These are phyloP conservation scores for Ganoderma meredithae DNA, from an alignment of 1,284 basidiomycete species.

Conservation along the genomic window DNA sequence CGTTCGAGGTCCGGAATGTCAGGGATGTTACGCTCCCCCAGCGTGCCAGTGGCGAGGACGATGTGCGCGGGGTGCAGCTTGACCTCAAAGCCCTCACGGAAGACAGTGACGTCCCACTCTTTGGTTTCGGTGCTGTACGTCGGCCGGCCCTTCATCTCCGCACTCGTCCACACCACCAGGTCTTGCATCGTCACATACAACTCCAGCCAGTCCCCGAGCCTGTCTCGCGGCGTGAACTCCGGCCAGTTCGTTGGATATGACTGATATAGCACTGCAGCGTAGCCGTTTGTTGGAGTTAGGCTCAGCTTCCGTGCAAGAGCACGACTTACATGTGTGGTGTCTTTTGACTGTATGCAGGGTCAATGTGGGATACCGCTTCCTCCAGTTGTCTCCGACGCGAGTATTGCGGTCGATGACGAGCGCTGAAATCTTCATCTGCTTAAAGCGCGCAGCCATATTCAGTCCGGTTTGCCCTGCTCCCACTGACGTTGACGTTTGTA, in stretches of 20 bases:
- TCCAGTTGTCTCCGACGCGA: conserved; percentile 62
- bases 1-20: conserved; percentile 46
- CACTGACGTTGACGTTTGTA: conserved; percentile 40
- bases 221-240: conserved; percentile 39
- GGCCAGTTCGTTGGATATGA: conserved; percentile 44
- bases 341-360: conserved; percentile 52
- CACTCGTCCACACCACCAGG: conserved; percentile 69
- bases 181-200: conserved; percentile 67
- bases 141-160: conserved; percentile 45
- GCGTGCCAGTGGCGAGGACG: conserved; percentile 66
- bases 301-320: not conserved
- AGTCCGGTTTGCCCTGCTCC: conserved; percentile 65
- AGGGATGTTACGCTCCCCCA: conserved; percentile 55
- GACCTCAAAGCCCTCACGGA: conserved; percentile 49
- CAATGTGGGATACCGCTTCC: conserved; percentile 57
- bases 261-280: conserved; percentile 46
- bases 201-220: conserved; percentile 72
- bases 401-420: conserved; percentile 56
- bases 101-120: conserved; percentile 60
- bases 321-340: conserved; percentile 45
- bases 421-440: conserved; percentile 56
- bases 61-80: conserved; percentile 60
- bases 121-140: conserved; percentile 47
- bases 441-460: conserved; percentile 57
- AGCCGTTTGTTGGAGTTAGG: not conserved